Conservation (phyloP, 495 filamentous ascomycete genomes). For the Penicillium bovifimosum region DNA sequence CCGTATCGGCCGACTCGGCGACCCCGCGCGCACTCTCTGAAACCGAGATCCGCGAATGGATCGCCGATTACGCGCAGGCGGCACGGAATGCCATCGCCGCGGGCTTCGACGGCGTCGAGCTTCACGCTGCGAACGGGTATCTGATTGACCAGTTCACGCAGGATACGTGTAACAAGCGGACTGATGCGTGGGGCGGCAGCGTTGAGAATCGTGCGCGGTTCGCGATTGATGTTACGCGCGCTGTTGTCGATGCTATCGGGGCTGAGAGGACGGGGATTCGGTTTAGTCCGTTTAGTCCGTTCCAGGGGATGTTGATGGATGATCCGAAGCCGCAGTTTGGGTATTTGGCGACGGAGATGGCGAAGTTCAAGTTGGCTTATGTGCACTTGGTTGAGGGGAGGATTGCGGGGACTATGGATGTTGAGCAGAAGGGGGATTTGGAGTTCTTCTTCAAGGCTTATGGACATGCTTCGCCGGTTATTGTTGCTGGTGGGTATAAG, state of each 20-base stretch:
- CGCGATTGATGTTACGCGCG: conserved; percentile 56
- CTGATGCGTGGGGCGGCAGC: conserved; percentile 65
- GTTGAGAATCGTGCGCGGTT: conserved; percentile 66
- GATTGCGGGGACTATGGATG: conserved; percentile 41
- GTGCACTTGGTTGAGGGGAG: conserved; percentile 58
- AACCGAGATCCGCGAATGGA: conserved; percentile 52
- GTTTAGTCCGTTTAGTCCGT: conserved; percentile 57
- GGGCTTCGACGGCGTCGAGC: conserved; percentile 73
- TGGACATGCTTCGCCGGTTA: conserved; percentile 44
- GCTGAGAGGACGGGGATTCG: conserved; percentile 57
- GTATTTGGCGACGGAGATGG: conserved; percentile 49
- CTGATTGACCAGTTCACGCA: conserved; percentile 71
- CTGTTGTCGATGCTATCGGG: conserved; percentile 60
- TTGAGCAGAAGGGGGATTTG: conserved; percentile 41
- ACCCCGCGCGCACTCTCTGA: conserved; percentile 46
- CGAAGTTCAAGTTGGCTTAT: conserved; percentile 56
- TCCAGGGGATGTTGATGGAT: conserved; percentile 64
- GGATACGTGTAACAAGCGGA: conserved; percentile 55
- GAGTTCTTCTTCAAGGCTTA: conserved; percentile 44
- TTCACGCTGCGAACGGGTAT: conserved; percentile 72
- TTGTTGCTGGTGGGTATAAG: conserved; percentile 57
- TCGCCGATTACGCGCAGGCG: conserved; percentile 54
- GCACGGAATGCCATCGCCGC: conserved; percentile 59
- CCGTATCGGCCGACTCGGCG: conserved; percentile 30
- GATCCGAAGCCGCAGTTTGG: conserved; percentile 60